Conservation (phyloP, 2,329 filamentous ascomycete genomes). For the Colletotrichum sp. region DNA sequence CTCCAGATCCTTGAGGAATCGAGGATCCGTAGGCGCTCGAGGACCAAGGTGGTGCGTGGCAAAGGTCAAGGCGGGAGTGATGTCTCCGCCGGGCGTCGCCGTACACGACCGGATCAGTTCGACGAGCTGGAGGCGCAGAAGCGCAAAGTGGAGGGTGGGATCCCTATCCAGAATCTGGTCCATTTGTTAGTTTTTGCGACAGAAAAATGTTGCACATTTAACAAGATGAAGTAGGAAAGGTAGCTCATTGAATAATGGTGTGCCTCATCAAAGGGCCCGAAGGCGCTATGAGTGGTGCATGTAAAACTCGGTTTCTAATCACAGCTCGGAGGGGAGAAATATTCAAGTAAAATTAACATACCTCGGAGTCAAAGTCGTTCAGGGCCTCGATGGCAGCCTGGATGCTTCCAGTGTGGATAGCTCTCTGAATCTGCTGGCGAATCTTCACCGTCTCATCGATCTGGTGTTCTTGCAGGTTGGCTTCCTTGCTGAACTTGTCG, state of each 20-base stretch:
- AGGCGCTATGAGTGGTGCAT: conserved; percentile 99
- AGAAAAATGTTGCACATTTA: neutral
- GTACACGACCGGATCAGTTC: conserved; percentile 87
- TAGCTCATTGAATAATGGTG: conserved; percentile 60
- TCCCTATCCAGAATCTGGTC: conserved; percentile 86
- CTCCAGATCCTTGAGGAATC: conserved; percentile 87
- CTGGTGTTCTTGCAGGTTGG: conserved; percentile 79
- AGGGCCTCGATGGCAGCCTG: conserved; percentile 84
- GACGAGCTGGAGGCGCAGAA: conserved; percentile 89
- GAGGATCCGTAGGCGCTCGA: conserved; percentile 79
- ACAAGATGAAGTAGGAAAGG: conserved; percentile 3
- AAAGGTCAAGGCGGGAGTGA: conserved; percentile 82
- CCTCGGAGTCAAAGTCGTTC: conserved; percentile 90
- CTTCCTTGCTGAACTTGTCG: conserved; percentile 91
- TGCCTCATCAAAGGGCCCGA: conserved; percentile 88
- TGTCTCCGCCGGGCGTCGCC: conserved; percentile 70
- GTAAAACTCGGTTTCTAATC: conserved; percentile 92
- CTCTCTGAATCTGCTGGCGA: conserved; percentile 82
- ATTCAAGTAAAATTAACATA: conserved; percentile 54
- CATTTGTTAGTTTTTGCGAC: conserved; percentile 27
- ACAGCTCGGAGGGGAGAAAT: conserved; percentile 53
- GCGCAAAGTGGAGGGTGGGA: conserved; percentile 83
- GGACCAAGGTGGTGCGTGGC: conserved; percentile 88
- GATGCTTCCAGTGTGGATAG: conserved; percentile 86
- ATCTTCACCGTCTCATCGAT: conserved; percentile 76